Conservation (phyloP, 495 filamentous ascomycete species). For the Echria macrotheca region DNA sequence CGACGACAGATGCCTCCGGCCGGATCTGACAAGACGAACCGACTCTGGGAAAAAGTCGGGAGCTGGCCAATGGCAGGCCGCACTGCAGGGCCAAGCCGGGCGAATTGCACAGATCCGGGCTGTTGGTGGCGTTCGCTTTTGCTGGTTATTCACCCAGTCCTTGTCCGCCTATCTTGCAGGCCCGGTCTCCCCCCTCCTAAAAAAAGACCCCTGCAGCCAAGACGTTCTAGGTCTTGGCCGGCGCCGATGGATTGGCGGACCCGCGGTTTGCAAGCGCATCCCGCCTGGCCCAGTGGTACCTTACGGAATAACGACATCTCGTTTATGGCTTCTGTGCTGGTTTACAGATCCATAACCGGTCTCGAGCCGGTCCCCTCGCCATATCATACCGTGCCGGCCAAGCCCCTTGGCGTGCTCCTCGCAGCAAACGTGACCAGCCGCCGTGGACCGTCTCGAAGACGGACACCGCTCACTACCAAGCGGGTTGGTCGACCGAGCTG, state of each 20-base stretch:
- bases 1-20: background rate
- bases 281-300: background rate
- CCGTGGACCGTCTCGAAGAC: no score
- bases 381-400: constrained; percentile 10
- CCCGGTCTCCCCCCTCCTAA: background rate
- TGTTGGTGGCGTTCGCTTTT: constrained; percentile 16
- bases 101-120: constrained; percentile 26
- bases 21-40: constrained; percentile 1
- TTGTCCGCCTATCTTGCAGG: constrained; percentile 4
- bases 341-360: constrained; percentile 7
- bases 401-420: constrained; percentile 4
- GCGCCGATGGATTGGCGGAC: constrained; percentile 19
- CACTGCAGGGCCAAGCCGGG: constrained; percentile 26
- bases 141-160: constrained; percentile 10
- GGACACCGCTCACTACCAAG: no score
- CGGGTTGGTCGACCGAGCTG: no score
- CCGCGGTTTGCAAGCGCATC: constrained; percentile 4
- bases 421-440: constrained; percentile 3
- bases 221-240: constrained; percentile 13
- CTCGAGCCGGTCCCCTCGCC: background rate
- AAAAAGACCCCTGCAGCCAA: constrained; percentile 15
- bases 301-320: constrained; percentile 11
- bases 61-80: constrained; percentile 11
- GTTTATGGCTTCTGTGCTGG: constrained; percentile 8
- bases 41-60: background rate